Evolutionary conservation across 139 green algal species (phyloP), one percentile per base, ranked within the genome.

Genomic region (Chlamydomonas schloesseri): DNA sequence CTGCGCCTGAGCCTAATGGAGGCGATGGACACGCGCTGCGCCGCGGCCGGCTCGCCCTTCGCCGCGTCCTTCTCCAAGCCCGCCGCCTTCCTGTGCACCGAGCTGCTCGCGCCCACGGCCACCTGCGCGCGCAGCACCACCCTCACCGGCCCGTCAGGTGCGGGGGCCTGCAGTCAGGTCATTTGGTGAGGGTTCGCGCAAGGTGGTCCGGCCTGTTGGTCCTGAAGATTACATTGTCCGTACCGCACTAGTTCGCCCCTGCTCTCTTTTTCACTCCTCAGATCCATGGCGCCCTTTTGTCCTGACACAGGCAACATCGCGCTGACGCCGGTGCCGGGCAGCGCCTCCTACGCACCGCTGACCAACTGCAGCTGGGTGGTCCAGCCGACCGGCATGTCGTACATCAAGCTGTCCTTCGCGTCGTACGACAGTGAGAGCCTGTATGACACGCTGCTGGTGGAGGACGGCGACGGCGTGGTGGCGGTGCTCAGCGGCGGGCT

Each of bases 381-480:
- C 31, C 71, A 64, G 78, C 55, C 73, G 23, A 53, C 73, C 28
- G 88, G 88, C 3, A 33, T 70, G 58, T 76, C 84, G 23, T 89
- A 83, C 80, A 90, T 92, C 80, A 57, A 47, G 9, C 46, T 92
- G 21, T 37, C 53, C 36, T 88, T 92, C 46, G 55, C 36, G 6
- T 53, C 24, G 13, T 89, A 90, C 65, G 53, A 58, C 20, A 90
- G 84, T 1, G 88, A 92, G 75, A 31, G 57, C 0, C 28, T 88
- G 80, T 92, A 92, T 65, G 88, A 92, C 73, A 71, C 81, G 1
- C 37, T 90, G 23, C 71, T 77, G 50, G 50, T 80, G 58, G 46
- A 89, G 88, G 88, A 92, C 69, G 65, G 68, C n/a, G 88, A 90
- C 31, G 88, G 88, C 18, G 47, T 89, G 53, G 82, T 92, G 46